Base-by-base conservation (phyloP, 441 rosid species). In the Arabidopsis lyrata region DNA sequence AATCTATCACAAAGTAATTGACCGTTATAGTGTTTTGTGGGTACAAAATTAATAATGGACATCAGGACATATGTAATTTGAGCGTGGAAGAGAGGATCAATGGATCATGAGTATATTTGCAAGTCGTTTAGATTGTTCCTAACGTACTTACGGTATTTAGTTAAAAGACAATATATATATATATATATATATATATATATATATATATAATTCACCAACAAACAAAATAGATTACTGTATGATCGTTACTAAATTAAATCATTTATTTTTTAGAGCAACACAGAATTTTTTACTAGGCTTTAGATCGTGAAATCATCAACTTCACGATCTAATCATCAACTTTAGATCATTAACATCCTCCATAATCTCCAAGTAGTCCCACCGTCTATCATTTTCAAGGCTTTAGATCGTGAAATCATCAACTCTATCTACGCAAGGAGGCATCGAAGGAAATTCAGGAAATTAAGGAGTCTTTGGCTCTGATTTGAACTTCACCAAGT, bases 1-100 rank as follows among this genome's bases (percentile, higher is more conserved):
- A 57, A 47, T 45, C 13, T 45, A 45, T 35, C 58, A 66, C 16
- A 66, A 73, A 27, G 18, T 56, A 56, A 29, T 6, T 16, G 36
- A 18, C 61, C 53, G 5, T 57, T 22, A 4, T 34, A 29, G 20
- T 42, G 65, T 69, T n/a, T 56, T 61, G 8, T 8, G 36, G n/a
- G 66, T 65, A 34, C 10, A 53, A 8, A 57, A 56, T 18, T 36
- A 6, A 13, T 44, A 63, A 47, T 16, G 34, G n/a, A n/a, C n/a
- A 32, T n/a, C n/a, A n/a, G 9, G 29, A 18, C 7, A 20, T 49
- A 8, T 49, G 32, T 29, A 50, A 60, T 14, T 20, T 49, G 52
- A 50, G 34, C 60, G 4, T 50, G 42, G 42, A 15, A 12, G 36
- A 60, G 32, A 36, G 36, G n/a, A 57, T 47, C 39, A 60, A 20